Evolutionary conservation across 805 yeast species (phyloP).

Genomic region (Aciculoconidium aculeatum): DNA sequence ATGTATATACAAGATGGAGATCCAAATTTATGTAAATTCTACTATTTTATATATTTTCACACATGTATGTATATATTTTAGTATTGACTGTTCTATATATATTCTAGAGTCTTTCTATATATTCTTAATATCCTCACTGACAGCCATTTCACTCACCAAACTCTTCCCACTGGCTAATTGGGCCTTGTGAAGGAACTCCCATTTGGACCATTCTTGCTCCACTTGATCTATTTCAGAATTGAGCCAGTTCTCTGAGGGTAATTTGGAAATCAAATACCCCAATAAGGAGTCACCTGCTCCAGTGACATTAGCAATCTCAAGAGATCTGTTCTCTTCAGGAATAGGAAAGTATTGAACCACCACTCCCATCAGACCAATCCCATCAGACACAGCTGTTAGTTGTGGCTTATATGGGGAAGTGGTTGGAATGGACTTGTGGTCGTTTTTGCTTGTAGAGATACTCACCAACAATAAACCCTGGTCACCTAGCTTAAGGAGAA

Average conservation of each 20-base stretch:
- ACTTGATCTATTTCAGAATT: constrained; percentile 15
- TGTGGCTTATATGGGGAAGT: constrained; percentile 23
- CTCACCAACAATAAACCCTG: constrained; percentile 49
- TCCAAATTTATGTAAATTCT: no score
- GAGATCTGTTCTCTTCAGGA: constrained; percentile 22
- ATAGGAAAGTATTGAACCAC: constrained; percentile 58
- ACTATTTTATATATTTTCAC: no score
- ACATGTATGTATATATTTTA: no score
- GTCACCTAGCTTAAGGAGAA: constrained; percentile 62
- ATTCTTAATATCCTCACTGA: constrained; percentile 17
- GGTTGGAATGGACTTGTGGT: constrained; percentile 29
- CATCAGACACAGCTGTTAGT: constrained; percentile 14
- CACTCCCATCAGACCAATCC: constrained; percentile 38
- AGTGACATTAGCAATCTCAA: constrained; percentile 56
- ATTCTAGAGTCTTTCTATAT: no score
- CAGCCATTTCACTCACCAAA: constrained; percentile 16
- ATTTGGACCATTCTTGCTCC: constrained; percentile 33
- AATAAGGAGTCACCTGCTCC: constrained; percentile 86
- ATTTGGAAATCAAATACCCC: constrained; percentile 50
- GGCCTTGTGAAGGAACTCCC: constrained; percentile 30
- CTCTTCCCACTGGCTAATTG: constrained; percentile 37
- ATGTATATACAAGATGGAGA: no score
- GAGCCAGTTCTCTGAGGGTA: constrained; percentile 24
- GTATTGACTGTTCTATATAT: no score
- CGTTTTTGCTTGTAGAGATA: constrained; percentile 28